These are phyloP conservation scores for Thymus mandschuricus DNA, from an alignment of 257 asterid species.

Conservation along the genomic window DNA sequence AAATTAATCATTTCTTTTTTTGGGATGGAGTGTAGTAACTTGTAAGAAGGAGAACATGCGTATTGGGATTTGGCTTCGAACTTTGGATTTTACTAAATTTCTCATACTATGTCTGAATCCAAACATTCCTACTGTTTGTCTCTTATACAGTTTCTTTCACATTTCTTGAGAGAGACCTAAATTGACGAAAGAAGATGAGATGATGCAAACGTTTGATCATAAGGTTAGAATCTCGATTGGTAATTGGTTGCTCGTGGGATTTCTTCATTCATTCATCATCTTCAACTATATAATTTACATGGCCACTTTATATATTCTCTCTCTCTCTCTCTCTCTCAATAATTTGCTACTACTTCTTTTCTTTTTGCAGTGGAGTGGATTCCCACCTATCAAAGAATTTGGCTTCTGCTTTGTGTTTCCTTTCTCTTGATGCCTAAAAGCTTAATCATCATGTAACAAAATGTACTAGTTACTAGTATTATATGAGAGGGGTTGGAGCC, in stretches of 20 bases:
- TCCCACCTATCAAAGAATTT: slow-evolving; percentile 25
- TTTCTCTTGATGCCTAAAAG: slow-evolving; percentile 24
- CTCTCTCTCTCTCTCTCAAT: background rate
- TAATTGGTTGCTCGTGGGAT: slow-evolving; percentile 49
- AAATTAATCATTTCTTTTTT: slow-evolving; percentile 12
- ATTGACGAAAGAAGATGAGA: background rate
- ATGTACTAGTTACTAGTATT: background rate
- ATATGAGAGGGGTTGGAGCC: slow-evolving; percentile 27
- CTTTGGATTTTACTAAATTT: slow-evolving; percentile 36
- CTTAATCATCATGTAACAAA: background rate
- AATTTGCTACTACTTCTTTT: slow-evolving; percentile 4
- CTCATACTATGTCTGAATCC: slow-evolving; percentile 40
- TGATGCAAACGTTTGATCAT: background rate
- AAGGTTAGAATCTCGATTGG: slow-evolving; percentile 59
- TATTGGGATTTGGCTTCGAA: slow-evolving; percentile 60
- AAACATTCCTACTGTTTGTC: slow-evolving; percentile 50
- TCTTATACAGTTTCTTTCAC: slow-evolving; percentile 14
- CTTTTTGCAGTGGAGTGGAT: slow-evolving; percentile 24
- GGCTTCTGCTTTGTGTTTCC: slow-evolving; percentile 17
- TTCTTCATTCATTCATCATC: slow-evolving; percentile 36
- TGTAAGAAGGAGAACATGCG: slow-evolving; percentile 43
- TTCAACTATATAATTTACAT: slow-evolving; percentile 12
- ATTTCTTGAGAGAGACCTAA: slow-evolving; percentile 10
- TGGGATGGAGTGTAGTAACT: slow-evolving; percentile 31
- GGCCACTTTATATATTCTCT: background rate